These are phyloP conservation scores for Saccharum hybrid DNA, from an alignment of 202 grass and related monocot genomes.

Conservation along the genomic window DNA sequence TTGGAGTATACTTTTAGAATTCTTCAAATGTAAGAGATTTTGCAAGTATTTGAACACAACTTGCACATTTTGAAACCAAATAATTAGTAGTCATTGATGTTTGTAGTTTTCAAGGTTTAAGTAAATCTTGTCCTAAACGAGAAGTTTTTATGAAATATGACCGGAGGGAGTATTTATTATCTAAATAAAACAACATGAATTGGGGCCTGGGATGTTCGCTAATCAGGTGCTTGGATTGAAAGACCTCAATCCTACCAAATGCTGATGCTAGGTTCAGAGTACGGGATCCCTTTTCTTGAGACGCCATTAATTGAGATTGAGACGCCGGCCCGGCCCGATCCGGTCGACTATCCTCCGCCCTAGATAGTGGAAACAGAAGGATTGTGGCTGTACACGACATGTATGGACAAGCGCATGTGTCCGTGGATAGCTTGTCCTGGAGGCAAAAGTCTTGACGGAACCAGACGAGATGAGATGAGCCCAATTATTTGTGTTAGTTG, in stretches of 20 bases:
- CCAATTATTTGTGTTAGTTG: constrained; percentile 20
- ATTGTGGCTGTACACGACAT: background rate
- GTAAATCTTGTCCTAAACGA: too few relatives aligned
- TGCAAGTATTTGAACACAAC: too few relatives aligned
- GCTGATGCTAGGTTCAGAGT: background rate
- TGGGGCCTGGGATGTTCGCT: too few relatives aligned
- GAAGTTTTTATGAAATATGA: too few relatives aligned
- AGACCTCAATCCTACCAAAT: background rate
- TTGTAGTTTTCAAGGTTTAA: too few relatives aligned
- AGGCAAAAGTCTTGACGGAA: background rate
- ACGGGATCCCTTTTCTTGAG: background rate
- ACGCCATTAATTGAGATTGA: constrained; percentile 8
- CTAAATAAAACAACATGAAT: too few relatives aligned
- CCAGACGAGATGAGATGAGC: background rate
- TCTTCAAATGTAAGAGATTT: too few relatives aligned
- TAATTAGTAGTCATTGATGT: too few relatives aligned
- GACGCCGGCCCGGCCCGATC: background rate
- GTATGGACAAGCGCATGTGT: background rate
- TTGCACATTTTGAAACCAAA: too few relatives aligned
- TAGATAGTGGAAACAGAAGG: background rate
- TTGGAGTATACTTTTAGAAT: too few relatives aligned
- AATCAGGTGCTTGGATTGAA: too few relatives aligned
- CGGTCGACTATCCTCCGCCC: background rate
- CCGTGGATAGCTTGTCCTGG: background rate
- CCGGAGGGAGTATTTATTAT: too few relatives aligned